Evolutionary conservation across 2,329 filamentous ascomycete genomes (phyloP).

Genomic region (Chalara sp.): DNA sequence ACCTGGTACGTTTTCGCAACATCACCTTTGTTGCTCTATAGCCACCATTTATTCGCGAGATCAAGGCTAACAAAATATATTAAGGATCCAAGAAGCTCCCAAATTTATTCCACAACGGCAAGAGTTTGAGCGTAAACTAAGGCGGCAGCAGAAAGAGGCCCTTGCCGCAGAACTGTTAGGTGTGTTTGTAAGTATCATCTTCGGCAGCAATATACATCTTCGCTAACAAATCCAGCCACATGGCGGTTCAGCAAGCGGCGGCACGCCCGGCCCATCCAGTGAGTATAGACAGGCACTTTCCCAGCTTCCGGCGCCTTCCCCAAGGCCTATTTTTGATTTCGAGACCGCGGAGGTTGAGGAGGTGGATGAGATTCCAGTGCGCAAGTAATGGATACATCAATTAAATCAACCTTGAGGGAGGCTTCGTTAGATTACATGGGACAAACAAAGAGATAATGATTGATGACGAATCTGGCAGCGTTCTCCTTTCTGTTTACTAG

Average conservation of each 20-base stretch:
- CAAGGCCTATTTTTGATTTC: conserved; percentile 14
- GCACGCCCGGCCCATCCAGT: neutral
- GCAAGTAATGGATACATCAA: neutral
- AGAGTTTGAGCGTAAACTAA: conserved; percentile 17
- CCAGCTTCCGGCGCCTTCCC: neutral
- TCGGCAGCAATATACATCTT: neutral
- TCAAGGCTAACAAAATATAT: too few relatives aligned
- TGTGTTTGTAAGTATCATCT: neutral
- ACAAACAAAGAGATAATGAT: too few relatives aligned
- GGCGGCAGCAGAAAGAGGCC: conserved; percentile 16
- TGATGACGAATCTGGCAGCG: too few relatives aligned
- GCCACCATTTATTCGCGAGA: too few relatives aligned
- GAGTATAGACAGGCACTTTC: neutral
- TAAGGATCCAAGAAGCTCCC: conserved; percentile 5
- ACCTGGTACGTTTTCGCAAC: conserved; percentile 14
- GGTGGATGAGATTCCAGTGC: conserved; percentile 13
- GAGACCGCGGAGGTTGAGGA: conserved; percentile 21
- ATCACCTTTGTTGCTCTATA: neutral
- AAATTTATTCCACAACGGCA: conserved; percentile 16
- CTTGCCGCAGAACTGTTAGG: conserved; percentile 21
- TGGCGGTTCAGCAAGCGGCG: too few relatives aligned
- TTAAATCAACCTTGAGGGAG: too few relatives aligned
- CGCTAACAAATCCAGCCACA: too few relatives aligned
- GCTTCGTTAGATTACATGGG: too few relatives aligned
- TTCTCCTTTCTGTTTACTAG: too few relatives aligned